These are phyloP conservation scores for Penicillium carneum DNA, from an alignment of 2,329 filamentous ascomycete genomes.

Conservation along the genomic window DNA sequence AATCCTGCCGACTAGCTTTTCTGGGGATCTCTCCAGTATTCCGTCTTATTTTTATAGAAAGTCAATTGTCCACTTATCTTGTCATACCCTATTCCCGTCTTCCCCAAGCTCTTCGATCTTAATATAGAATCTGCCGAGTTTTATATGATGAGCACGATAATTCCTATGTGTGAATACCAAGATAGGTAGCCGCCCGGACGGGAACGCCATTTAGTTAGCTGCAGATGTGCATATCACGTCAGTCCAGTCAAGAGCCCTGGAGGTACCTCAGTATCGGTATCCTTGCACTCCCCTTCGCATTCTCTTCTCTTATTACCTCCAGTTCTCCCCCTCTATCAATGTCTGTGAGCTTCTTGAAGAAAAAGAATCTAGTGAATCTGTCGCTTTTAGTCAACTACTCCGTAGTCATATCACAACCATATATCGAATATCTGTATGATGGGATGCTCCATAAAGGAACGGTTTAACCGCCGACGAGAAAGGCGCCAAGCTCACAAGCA, in stretches of 20 bases:
- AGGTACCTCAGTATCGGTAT: no score
- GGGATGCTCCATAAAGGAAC: neutral
- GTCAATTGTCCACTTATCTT: neutral
- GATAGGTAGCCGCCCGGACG: neutral
- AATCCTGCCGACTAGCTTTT: neutral
- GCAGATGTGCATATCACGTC: conserved; percentile 6
- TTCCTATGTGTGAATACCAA: neutral
- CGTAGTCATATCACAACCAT: neutral
- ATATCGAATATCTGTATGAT: neutral
- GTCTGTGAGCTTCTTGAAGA: neutral
- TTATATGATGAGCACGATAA: neutral
- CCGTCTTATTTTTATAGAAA: neutral
- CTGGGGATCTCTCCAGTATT: neutral
- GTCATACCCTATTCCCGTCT: neutral
- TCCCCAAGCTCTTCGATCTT: neutral
- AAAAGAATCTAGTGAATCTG: no score
- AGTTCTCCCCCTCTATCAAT: neutral
- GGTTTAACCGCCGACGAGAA: neutral
- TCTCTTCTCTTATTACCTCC: neutral
- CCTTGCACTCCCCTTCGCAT: neutral
- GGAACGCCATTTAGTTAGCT: neutral
- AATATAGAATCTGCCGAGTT: neutral
- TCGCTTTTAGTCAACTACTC: neutral
- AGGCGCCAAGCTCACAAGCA: neutral
- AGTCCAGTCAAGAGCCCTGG: neutral